A percentile compares a stretch with the other conserved stretches of the same genome.
phyloP scores from a whole-genome alignment of 2,329 filamentous ascomycete genomes.

The Chrysoporthe austroafricana region DNA sequence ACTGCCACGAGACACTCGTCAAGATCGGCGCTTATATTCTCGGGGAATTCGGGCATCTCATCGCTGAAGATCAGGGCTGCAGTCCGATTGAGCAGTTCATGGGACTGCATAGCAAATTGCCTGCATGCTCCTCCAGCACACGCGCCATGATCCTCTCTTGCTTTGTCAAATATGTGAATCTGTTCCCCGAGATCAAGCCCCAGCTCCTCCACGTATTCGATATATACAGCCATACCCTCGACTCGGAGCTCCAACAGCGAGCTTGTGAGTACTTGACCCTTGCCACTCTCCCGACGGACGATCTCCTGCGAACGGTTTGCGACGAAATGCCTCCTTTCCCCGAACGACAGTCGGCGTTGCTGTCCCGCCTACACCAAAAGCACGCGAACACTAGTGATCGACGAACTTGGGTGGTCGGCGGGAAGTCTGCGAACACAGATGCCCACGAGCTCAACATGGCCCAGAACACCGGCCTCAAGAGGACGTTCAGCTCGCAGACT shows the following conservation, averaged over 20 bases:
- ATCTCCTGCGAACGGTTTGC: conserved; percentile 88
- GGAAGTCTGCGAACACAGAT: conserved; percentile 89
- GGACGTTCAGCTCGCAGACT: conserved; percentile 74
- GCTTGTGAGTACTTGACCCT: conserved; percentile 93
- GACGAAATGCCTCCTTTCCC: conserved; percentile 99
- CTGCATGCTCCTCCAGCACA: conserved; percentile 85
- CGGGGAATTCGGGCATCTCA: conserved; percentile 94
- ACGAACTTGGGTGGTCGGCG: conserved; percentile 96
- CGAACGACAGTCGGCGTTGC: conserved; percentile 85
- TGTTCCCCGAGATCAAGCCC: conserved; percentile 98
- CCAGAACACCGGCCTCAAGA: conserved; percentile 81
- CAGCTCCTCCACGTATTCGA: conserved; percentile 90
- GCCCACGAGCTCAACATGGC: conserved; percentile 78
- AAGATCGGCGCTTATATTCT: conserved; percentile 97
- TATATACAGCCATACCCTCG: conserved; percentile 90
- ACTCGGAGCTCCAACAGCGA: conserved; percentile 93
- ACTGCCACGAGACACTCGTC: conserved; percentile 94
- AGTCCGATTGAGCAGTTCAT: conserved; percentile 97
- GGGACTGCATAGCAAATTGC: conserved; percentile 87
- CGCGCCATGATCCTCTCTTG: conserved; percentile 92
- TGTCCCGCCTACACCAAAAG: conserved; percentile 93
- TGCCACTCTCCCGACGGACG: conserved; percentile 84
- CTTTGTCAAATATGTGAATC: conserved; percentile 96
- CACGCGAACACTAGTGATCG: conserved; percentile 92
- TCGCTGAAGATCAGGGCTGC: conserved; percentile 88